These are phyloP conservation scores for Phytophthora cactorum DNA, from an alignment of 352 stramenopile species.

Conservation along the genomic window DNA sequence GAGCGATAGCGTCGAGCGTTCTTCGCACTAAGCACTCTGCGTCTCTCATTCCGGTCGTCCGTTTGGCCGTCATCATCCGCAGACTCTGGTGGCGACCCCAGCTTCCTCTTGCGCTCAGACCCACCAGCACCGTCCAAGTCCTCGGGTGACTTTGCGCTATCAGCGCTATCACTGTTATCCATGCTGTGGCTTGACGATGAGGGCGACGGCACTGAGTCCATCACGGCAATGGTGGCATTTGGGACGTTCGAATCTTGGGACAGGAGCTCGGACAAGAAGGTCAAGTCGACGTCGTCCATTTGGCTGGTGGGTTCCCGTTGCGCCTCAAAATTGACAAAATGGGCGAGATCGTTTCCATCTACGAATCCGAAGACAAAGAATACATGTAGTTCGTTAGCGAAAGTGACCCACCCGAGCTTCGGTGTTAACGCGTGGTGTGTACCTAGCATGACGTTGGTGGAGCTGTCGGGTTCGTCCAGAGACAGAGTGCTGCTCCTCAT, in stretches of 20 bases:
- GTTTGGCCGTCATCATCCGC: neutral
- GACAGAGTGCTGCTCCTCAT: neutral
- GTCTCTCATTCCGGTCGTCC: constrained; percentile 34
- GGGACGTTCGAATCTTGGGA: constrained; percentile 42
- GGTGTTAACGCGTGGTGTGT: neutral
- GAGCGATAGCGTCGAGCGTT: constrained; percentile 49
- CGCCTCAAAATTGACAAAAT: neutral
- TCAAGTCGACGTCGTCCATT: constrained; percentile 32
- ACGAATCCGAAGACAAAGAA: neutral
- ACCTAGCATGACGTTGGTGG: constrained; percentile 1
- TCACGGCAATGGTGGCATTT: neutral
- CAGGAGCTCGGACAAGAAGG: constrained; percentile 60
- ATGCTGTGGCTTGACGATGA: constrained; percentile 10
- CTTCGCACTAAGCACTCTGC: constrained; percentile 39
- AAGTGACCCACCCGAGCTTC: neutral
- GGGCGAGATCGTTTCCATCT: neutral
- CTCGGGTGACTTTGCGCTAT: neutral
- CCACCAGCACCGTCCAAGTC: neutral
- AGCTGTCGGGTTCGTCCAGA: neutral
- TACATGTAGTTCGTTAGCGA: neutral
- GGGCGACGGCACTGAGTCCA: constrained; percentile 1
- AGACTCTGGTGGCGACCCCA: neutral
- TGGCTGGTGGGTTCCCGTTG: constrained; percentile 1
- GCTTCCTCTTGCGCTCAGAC: constrained; percentile 4
- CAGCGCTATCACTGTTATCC: neutral